Base-by-base conservation (phyloP, 345 rosid species). In the Hevea brasiliensis region DNA sequence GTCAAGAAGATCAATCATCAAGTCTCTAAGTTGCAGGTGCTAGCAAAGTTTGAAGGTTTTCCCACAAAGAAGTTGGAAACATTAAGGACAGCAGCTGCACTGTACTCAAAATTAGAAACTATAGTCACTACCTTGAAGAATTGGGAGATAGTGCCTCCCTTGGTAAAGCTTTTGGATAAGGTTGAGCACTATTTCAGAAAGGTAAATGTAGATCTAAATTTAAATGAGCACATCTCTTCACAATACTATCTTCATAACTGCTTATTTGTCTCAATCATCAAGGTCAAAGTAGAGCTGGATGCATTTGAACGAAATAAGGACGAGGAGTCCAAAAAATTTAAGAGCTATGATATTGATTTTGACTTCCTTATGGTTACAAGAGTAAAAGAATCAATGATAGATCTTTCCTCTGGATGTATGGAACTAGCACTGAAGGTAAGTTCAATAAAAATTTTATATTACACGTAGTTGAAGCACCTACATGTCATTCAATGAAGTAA, bases 61-160 rank as follows among this genome's bases (percentile, higher is more conserved):
- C 79, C 79, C 15, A 42, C 68, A 40, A 76, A 76, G 65, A 76
- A 76, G 58, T 3, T 76, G 74, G 79, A 76, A 76, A 56, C 70
- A 41, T 50, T 70, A 37, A 42, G 79, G 50, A n/a, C n/a, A 63
- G 74, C 79, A 48, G 74, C 79, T 37, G 61, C 79, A 53, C 58
- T 70, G 64, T 64, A 63, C 70, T 69, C 58, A n/a, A 76, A 70
- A 45, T 70, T 76, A 10, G 53, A 76, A 41, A 41, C 45, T 4
- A 62, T 62, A 3, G n/a, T n/a, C n/a, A n/a, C n/a, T 3, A 64
- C 72, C 35, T 64, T 76, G 63, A 70, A 55, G 56, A 42, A 64
- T 21, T 76, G 79, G 79, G n/a, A n/a, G n/a, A n/a, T n/a, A n/a
- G n/a, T n/a, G n/a, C n/a, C n/a, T n/a, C n/a, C n/a, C n/a, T n/a